Evolutionary conservation across 306 rosid species (phyloP), one percentile per base, ranked within the genome.

Genomic region (Calophaca sinica): DNA sequence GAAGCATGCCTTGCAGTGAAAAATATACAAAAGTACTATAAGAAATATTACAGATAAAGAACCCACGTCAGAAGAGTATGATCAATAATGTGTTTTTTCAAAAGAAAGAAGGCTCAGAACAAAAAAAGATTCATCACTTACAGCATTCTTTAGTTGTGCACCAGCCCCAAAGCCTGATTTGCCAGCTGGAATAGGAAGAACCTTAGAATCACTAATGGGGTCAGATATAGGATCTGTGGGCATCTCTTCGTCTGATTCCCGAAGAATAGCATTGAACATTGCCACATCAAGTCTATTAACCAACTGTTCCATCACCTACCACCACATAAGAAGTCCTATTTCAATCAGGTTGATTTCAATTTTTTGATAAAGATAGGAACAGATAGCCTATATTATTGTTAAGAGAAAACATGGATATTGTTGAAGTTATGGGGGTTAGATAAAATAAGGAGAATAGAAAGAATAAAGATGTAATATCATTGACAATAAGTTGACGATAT

Each of bases 151-250:
- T n/a, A 93, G 93, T 79, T 93, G 98, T 8, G 82, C 98, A 72
- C 98, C 98, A 57, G 98, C 91, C 46, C 94, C 96, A 65, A 93
- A 90, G 84, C 96, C 85, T 46, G 94, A 90, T 74, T 89, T 90
- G 72, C 98, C 98, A 9, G 92, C 87, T n/a, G 92, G 90, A 81
- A 93, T 80, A 31, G 98, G 98, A 51, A 93, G 94, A 86, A 93
- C 98, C 81, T 82, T 93, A 8, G 94, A 62, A 71, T 93, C 98
- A 83, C 92, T 93, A 63, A 90, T 93, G 59, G 98, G 96, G 65
- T 93, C 98, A 72, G 96, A 93, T 62, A 93, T 84, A 49, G 98
- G 98, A 87, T 93, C 98, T 7, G 93, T 93, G 8, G 98, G 98
- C 94, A 93, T 93, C 82, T 88, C 98, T 44, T 93, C 98, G 2